Base-by-base conservation (phyloP, 192 early-diverging fungal genomes). In the Phlyctochytrium planicorne region DNA sequence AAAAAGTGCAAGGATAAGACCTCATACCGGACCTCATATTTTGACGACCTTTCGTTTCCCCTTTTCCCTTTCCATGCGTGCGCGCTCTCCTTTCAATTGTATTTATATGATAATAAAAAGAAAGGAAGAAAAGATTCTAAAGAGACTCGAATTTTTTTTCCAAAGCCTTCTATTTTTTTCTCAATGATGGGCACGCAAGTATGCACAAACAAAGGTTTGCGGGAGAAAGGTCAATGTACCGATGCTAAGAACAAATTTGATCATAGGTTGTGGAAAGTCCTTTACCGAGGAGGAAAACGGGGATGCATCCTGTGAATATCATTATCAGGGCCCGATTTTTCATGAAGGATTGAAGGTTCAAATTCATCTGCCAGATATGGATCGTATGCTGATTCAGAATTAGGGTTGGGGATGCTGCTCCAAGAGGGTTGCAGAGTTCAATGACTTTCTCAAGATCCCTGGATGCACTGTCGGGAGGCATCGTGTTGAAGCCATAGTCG, bases 321-420 rank as follows among this genome's bases (percentile, higher is more conserved):
- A 99, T 69, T 81, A 93, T 1, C 90, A 90, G 27, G 87, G 81
- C 24, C 97, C 97, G 20, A 87, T 94, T 53, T 99, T 99, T 79
- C 97, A 98, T 78, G 97, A 99, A 73, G 97, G 94, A 68, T 62
- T 80, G 52, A 78, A 81, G 59, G 60, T 52, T 36, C 10, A 57
- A 25, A 6, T n/a, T n/a, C n/a, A n/a, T n/a, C n/a, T n/a, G n/a
- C n/a, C n/a, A 27, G 55, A 20, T 12, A 12, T 29, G 14, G 27
- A 29, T 24, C 20, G 27, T 6, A 25, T 20, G 6, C 27, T 57
- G 10, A 6, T 24, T 24, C 16, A 57, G 6, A 10, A 57, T 12
- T 33, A 94, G 80, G 93, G 94, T 50, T 98, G 95, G 94, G 88
- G 88, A 52, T 98, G 97, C 80, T 98, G 97, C 80, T 77, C 83